Evolutionary conservation across 805 yeast species (phyloP), one percentile per base, ranked within the genome.

Genomic region (Starmera pachycereana): DNA sequence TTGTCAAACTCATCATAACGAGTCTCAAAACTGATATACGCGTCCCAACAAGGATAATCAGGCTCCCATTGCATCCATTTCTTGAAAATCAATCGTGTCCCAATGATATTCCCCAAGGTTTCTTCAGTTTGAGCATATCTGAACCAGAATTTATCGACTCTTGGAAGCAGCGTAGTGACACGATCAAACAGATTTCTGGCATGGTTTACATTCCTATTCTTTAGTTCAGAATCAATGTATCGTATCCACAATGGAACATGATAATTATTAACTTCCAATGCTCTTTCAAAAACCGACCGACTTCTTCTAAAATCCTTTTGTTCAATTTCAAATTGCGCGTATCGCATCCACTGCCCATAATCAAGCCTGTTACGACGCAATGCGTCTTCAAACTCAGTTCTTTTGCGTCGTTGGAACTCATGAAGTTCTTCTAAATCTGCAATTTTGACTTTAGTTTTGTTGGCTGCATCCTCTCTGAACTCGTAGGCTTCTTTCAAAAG

Each of bases 31-130:
- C 73, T 74, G 22, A 86, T 63, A 52, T 72, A 89, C 4, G 89
- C 74, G 38, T 69, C 72, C 92, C 95, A 89, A 0, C 84, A 92
- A 11, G 69, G 62, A 2, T 56, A 44, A 10, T 63, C 65, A 0
- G 96, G 96, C 45, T 74, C 76, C 87, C 94, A 83, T 22, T 66
- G 62, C 38, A 83, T 62, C 98, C 98, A 90, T 41, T 81, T 68
- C 43, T 78, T 77, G 58, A 81, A 89, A 7, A 90, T 66, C 12
- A 61, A 58, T 38, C 95, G 61, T 3, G 81, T 81, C 8, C 80
- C 78, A 5, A 63, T 56, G 33, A 74, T 61, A 52, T 86, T 77
- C 32, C 77, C 78, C 22, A 87, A 60, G 1, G 82, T 71, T 58
- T 88, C 97, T 58, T 88, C 97, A 13, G 89, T 72, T 36, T 81